phyloP scores from a whole-genome alignment of 2,329 filamentous ascomycete genomes.

The Cordyceps pruinosa region DNA sequence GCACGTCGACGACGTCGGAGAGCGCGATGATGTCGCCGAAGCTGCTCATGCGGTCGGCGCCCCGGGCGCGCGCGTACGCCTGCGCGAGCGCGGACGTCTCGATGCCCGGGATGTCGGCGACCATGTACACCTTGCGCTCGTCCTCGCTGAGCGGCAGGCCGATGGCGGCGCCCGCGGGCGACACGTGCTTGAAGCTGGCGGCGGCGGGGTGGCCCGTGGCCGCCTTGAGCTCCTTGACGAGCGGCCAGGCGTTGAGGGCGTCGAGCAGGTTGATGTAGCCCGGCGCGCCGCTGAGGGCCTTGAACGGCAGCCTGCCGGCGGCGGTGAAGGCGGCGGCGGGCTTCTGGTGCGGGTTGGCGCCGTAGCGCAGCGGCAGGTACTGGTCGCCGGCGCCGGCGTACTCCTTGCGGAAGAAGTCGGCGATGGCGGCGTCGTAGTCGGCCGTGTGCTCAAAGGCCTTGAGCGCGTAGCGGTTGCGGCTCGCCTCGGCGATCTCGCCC shows the following conservation, averaged over 20 bases:
- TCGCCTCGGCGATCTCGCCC: conserved; percentile 78
- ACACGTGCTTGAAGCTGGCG: conserved; percentile 98
- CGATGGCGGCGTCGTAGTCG: conserved; percentile 91
- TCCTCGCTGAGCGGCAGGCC: conserved; percentile 77
- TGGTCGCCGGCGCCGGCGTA: conserved; percentile 82
- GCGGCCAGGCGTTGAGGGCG: conserved; percentile 90
- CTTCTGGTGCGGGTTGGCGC: conserved; percentile 97
- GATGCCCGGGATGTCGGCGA: conserved; percentile 86
- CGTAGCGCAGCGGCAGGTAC: conserved; percentile 82
- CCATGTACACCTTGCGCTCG: conserved; percentile 97
- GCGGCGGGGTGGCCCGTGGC: conserved; percentile 84
- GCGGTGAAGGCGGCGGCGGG: conserved; percentile 78
- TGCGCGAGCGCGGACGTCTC: conserved; percentile 82
- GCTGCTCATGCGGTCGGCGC: conserved; percentile 96
- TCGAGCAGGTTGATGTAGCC: conserved; percentile 98
- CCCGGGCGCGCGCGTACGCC: conserved; percentile 90
- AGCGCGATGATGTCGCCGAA: conserved; percentile 96
- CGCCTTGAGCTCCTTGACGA: conserved; percentile 92
- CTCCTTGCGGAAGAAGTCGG: conserved; percentile 95
- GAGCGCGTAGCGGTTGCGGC: conserved; percentile 81
- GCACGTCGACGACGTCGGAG: conserved; percentile 81
- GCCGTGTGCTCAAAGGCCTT: conserved; percentile 99
- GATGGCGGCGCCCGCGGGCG: conserved; percentile 90
- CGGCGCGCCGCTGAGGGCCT: conserved; percentile 79
- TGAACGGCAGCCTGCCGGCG: conserved; percentile 79